phyloP scores from a whole-genome alignment of 208 protist species.

The Trypanosomatidae sp. region DNA sequence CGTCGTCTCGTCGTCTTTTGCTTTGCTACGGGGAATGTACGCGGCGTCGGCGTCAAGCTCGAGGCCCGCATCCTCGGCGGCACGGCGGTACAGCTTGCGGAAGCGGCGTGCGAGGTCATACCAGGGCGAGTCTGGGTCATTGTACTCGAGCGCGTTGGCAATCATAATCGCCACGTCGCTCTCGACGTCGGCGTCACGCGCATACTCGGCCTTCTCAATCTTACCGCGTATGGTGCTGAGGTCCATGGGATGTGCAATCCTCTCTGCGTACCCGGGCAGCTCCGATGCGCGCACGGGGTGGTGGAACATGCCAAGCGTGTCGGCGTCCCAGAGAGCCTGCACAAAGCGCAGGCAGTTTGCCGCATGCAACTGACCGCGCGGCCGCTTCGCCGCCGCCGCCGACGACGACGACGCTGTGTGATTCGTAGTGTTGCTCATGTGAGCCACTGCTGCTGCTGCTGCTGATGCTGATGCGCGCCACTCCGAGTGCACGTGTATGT shows the following conservation, averaged over 20 bases:
- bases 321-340: conserved; percentile 49
- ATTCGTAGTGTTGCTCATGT: too few species aligned
- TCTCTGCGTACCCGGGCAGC: conserved; percentile 61
- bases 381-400: conserved; percentile 18
- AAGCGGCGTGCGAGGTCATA: conserved; percentile 46
- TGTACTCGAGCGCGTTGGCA: conserved; percentile 79
- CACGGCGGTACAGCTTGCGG: conserved; percentile 20
- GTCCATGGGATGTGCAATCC: conserved; percentile 60
- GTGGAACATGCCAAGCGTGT: conserved; percentile 80
- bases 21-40: conserved; percentile 60
- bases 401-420: too few species aligned
- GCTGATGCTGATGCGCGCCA: too few species aligned
- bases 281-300: conserved; percentile 66
- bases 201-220: conserved; percentile 48
- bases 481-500: too few species aligned
- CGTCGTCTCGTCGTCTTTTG: conserved; percentile 73
- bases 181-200: conserved; percentile 46
- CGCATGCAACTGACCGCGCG: conserved; percentile 24
- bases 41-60: conserved; percentile 47
- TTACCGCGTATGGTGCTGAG: conserved; percentile 60
- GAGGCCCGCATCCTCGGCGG: conserved; percentile 36
- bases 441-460: too few species aligned
- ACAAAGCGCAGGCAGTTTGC: conserved; percentile 47
- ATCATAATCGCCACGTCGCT: conserved; percentile 79
- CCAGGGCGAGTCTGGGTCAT: conserved; percentile 49